Evolutionary conservation across 2,329 filamentous ascomycete species (phyloP), one percentile per base, ranked within the genome.

Genomic region (Paracorniculantispora psalliotae): DNA sequence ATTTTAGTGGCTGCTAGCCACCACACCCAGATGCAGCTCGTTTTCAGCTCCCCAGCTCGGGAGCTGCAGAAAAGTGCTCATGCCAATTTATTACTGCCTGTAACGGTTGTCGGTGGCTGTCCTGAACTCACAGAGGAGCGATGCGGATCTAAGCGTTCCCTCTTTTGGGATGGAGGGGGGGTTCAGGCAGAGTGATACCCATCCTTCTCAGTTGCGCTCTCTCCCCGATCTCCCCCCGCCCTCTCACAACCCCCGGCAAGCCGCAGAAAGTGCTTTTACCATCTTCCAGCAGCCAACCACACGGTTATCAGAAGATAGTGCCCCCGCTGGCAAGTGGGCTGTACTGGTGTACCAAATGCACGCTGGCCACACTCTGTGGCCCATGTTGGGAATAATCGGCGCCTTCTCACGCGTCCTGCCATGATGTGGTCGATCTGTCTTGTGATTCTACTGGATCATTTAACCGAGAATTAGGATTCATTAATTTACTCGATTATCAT

Each of bases 321-420:
- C 33, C 33, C 33, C 33, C 33, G n/a, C n/a, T n/a, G 33, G 33
- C 12, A 37, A 37, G 33, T 37, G 33, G 33, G 33, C 33, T 37
- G 33, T 37, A 15, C 33, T 15, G n/a, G n/a, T n/a, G n/a, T n/a
- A n/a, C n/a, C n/a, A n/a, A n/a, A 37, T 37, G 33, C 33, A 37
- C 10, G 10, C 33, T 13, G 33, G 12, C 25, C 30, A 7, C 25
- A 1, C 26, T 23, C 6, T 49, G 10, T 37, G 48, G 19, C 51
- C 51, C 3, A 4, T 33, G 51, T 54, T 54, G 51, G 51, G 51
- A 54, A 54, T 46, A 54, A 54, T 54, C 51, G 28, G 51, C 51
- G 41, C 41, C 51, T 25, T 44, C 37, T 46, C 39, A 23, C 39
- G 39, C 50, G 50, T 44, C 49, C 26, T 30, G 51, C 51, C 51